Percentiles rank a stretch among this genome's conserved stretches.
phyloP scores from a whole-genome alignment of 176 grass and related monocot genomes.

The Hyparrhenia diplandra region DNA sequence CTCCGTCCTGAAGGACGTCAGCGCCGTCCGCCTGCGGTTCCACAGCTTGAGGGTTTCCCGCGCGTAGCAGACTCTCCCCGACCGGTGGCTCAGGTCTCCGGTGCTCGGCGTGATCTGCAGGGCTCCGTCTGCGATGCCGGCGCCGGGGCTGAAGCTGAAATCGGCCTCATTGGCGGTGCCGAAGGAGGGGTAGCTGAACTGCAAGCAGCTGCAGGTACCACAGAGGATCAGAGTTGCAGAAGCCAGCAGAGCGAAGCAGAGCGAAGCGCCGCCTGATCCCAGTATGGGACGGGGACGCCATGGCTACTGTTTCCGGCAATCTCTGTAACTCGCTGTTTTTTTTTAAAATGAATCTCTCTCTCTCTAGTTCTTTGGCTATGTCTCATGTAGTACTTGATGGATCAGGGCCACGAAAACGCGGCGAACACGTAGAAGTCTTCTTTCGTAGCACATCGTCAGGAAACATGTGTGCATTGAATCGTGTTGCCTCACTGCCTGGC shows the following conservation, averaged over 20 bases:
- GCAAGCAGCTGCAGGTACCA: conserved; percentile 24
- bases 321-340: no score
- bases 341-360: no score
- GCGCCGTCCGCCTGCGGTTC: conserved; percentile 5
- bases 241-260: background rate
- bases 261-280: background rate
- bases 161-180: background rate
- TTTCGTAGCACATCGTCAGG: no score
- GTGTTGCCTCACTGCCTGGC: no score
- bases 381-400: background rate
- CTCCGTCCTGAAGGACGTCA: conserved; percentile 25
- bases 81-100: conserved; percentile 27
- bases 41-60: conserved; percentile 29
- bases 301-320: background rate
- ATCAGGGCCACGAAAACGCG: background rate
- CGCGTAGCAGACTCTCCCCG: conserved; percentile 30
- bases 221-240: background rate
- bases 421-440: no score
- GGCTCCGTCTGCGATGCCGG: conserved; percentile 9
- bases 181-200: conserved; percentile 23
- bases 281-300: background rate
- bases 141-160: conserved; percentile 27
- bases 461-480: no score
- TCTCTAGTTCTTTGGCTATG: background rate
- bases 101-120: conserved; percentile 42